Evolutionary conservation across 1,139 yeast species (phyloP).

Genomic region (Citeromyces siamensis): DNA sequence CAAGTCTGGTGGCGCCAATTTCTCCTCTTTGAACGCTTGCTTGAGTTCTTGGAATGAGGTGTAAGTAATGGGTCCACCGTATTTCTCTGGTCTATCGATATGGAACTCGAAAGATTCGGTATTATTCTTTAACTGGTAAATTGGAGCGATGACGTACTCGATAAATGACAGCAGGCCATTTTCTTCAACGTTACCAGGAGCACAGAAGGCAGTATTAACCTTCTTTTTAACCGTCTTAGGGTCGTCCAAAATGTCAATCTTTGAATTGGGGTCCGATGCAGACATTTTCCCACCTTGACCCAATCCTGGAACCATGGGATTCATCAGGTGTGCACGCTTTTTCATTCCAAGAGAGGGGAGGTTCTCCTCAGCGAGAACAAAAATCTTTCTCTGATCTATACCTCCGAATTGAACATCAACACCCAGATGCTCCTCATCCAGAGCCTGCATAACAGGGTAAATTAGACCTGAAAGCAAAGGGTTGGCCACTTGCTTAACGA

Average conservation of each 20-base stretch:
- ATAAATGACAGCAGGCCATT: conserved; percentile 84
- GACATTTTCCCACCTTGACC: conserved; percentile 98
- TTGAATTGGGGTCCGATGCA: conserved; percentile 97
- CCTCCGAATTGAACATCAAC: conserved; percentile 98
- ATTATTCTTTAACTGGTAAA: conserved; percentile 59
- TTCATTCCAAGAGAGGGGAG: conserved; percentile 81
- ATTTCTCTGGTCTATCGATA: conserved; percentile 89
- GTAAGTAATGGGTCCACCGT: conserved; percentile 86
- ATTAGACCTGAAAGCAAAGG: conserved; percentile 90
- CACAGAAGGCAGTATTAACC: conserved; percentile 86
- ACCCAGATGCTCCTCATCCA: conserved; percentile 84
- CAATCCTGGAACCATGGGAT: conserved; percentile 97
- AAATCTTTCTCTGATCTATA: conserved; percentile 96
- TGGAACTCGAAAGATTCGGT: conserved; percentile 46
- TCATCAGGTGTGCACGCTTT: conserved; percentile 97
- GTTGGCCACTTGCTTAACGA: conserved; percentile 92
- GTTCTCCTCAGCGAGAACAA: conserved; percentile 93
- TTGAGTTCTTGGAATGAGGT: conserved; percentile 56
- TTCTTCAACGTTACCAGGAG: conserved; percentile 86
- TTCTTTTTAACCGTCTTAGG: conserved; percentile 85
- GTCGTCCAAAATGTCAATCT: conserved; percentile 84
- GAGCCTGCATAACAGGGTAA: conserved; percentile 97
- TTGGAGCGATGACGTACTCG: conserved; percentile 76
- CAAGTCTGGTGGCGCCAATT: conserved; percentile 85
- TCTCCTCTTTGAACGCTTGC: conserved; percentile 56